These are phyloP conservation scores for Elaeis guineensis DNA, from an alignment of 176 grass and related monocot species.

Conservation along the genomic window DNA sequence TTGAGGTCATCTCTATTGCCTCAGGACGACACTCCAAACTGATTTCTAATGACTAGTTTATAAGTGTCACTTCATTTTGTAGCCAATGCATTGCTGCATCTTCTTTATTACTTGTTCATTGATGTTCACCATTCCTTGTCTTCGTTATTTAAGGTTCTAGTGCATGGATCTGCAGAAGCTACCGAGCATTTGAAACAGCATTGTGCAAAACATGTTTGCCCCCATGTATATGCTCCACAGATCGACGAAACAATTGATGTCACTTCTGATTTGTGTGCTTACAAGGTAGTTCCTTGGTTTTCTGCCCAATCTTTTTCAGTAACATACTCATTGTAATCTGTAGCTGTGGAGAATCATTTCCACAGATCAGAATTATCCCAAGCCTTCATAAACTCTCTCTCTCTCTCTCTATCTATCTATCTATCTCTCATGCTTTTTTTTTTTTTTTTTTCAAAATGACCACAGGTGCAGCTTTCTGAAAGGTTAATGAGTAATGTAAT, in stretches of 20 bases:
- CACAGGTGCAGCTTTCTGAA: conserved; percentile 93
- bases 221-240: conserved; percentile 90
- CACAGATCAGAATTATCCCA: no score
- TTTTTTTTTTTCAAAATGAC: no score
- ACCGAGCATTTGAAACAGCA: conserved; percentile 97
- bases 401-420: conserved; percentile 4
- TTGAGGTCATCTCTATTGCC: no score
- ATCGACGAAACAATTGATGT: conserved; percentile 98
- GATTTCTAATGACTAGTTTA: no score
- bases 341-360: no score
- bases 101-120: no score
- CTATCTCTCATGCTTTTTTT: conserved; percentile 4
- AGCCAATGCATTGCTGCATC: no score
- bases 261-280: conserved; percentile 96
- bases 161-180: conserved; percentile 94
- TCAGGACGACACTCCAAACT: no score
- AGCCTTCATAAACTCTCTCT: background rate
- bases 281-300: conserved; percentile 56
- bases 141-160: conserved; percentile 53
- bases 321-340: no score
- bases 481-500: conserved; percentile 93
- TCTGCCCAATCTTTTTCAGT: no score
- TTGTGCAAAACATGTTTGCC: conserved; percentile 65
- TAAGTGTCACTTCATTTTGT: no score
- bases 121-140: background rate